Base-by-base conservation (phyloP, 1,284 basidiomycete genomes). In the Cutaneotrichosporon curvatum region DNA sequence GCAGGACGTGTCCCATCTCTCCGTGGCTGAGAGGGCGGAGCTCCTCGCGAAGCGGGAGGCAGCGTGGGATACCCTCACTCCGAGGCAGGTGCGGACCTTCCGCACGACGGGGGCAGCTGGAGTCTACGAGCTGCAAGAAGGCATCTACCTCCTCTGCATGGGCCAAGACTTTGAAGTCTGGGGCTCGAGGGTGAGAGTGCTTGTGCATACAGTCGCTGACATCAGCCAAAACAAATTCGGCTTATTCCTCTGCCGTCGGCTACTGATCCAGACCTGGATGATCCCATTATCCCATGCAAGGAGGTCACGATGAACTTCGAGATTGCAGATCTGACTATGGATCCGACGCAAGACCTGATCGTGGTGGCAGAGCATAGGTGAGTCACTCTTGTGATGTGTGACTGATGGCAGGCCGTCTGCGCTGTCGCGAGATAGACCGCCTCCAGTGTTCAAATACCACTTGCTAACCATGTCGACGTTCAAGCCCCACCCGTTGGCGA, bases 61-160 rank as follows among this genome's bases (percentile, higher is more conserved):
- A 14, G 20, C 62, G 22, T 70, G 66, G 65, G 57, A 57, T 23
- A 58, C 47, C 6, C 36, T 68, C 23, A 46, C 52, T 18, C 47
- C 53, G 3, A 50, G 31, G 8, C 44, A 57, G 30, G 50, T 52
- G 21, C 48, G 57, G 9, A 45, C 42, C 9, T 51, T 69, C 33
- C 40, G 43, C 6, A 50, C 68, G 3, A 23, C 50, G n/a, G 70
- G 68, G 2, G 58, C 47, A 7, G 65, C 62, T 22, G 63, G 65
- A 15, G 65, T 72, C 7, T 72, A 72, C 45, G 70, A 72, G 55
- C 50, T 70, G 34, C 70, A 72, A 51, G 70, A 72, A 45, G 67
- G 70, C 14, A 62, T 72, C 3, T 68, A 70, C 30, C 50, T 72
- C 38, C 59, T 70, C 57, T 66, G 68, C 49, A 58, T 65, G 38